Base-by-base conservation (phyloP, 345 rosid species). In the Populus tremula region DNA sequence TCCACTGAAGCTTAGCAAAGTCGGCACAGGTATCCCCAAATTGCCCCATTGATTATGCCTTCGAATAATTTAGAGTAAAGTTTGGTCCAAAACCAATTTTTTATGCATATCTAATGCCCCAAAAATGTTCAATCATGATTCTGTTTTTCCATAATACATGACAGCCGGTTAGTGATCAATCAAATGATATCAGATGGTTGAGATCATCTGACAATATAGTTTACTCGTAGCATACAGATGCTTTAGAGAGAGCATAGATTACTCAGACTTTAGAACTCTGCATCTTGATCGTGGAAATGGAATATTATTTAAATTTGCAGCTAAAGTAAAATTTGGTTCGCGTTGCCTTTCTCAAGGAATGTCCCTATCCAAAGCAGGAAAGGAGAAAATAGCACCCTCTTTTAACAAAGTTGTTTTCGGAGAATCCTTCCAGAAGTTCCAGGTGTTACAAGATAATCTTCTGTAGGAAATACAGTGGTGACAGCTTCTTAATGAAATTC, bases 391-490 rank as follows among this genome's bases (percentile, higher is more conserved):
- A 41, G 39, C 49, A 29, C 33, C 62, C 65, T 71, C 65, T 71
- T 17, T 63, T 61, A 67, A 50, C 66, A 64, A n/a, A 20, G 6
- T 63, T 45, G 13, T 73, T 62, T n/a, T 1, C 13, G 70, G 59
- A 72, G 79, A 85, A 82, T 82, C 79, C 35, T 81, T 83, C 78
- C 74, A 76, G 81, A 84, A 78, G 74, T 41, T 61, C 41, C 43
- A 39, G 43, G 10, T 47, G 50, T 47, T 27, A 21, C 66, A 33
- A 69, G 68, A n/a, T 9, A 62, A 20, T 65, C 8, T 49, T 18
- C 53, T 13, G 68, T 11, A 31, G 43, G 45, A 66, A 74, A 70
- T 33, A 62, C 13, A 9, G 67, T 21, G 29, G 18, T 11, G 5
- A 66, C 36, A 21, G 78, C 86, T 79, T 83, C 78, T 61, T 41